Base-by-base conservation (phyloP, 225 moss, liverwort and hornwort species). In the Polytrichum formosum region DNA sequence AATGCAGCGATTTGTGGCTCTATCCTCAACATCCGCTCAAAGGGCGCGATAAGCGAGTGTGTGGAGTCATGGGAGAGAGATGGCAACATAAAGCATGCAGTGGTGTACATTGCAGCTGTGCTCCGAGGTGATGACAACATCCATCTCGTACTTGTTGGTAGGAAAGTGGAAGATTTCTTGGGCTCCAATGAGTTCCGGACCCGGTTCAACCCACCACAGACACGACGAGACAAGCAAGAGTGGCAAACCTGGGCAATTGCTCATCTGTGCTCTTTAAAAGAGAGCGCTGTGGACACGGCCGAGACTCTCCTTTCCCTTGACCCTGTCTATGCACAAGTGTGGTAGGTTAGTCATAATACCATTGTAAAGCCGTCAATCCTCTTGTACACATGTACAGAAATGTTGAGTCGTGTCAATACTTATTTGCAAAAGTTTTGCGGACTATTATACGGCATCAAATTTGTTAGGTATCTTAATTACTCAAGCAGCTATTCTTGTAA, bases 81-180 rank as follows among this genome's bases (percentile, higher is more conserved):
- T 54, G 80, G 80, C 28, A 78, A 63, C 64, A 74, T 85, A 54
- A 73, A 78, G 33, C 80, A 83, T 33, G 79, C 75, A 2, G 83
- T 87, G 29, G 67, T 87, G 18, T 87, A 87, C 77, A 74, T 87
- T 3, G 87, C 87, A 64, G 87, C 87, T 27, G 67, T 76, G 28
- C 58, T 86, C 8, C 72, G 74, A 2, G 72, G 76, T 63, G 68
- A 81, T 58, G 64, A 75, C 27, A 77, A 79, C 56, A 79, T 87
- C 33, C 87, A 87, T 37, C 81, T 87, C 53, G 87, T 87, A n/a
- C 87, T 87, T 18, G 87, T 87, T 5, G 87, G 87, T n/a, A 74
- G 72, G 1, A 87, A 84, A 67, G 87, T 87, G 70, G 87, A 84
- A 55, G 72, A 81, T 18, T 81, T 73, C 22, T 61, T 81, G 33